Evolutionary conservation across 2,329 filamentous ascomycete genomes (phyloP).

Genomic region (Pseudogymnoascus sp.): DNA sequence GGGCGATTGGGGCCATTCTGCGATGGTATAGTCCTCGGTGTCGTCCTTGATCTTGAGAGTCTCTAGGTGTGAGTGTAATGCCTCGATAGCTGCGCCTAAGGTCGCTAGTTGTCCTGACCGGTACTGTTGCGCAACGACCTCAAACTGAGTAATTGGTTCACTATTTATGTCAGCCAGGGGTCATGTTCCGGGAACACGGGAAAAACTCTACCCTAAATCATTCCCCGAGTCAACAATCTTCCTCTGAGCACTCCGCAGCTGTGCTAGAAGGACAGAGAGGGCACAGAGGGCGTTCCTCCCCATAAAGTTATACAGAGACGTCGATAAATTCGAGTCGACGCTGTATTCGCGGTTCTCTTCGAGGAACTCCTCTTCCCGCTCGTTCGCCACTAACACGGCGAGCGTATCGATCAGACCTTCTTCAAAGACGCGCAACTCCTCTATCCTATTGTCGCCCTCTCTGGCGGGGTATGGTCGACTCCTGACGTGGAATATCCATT

Average conservation of each 20-base stretch:
- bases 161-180: neutral
- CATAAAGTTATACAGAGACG: neutral
- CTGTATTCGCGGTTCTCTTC: conserved; percentile 1
- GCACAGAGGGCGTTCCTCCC: neutral
- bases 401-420: conserved; percentile 5
- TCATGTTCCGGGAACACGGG: neutral
- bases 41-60: neutral
- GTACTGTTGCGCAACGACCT: neutral
- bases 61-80: neutral
- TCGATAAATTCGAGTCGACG: neutral
- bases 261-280: neutral
- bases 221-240: neutral
- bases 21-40: neutral
- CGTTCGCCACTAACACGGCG: conserved; percentile 2
- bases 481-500: conserved; percentile 4
- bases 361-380: conserved; percentile 8
- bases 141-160: neutral
- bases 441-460: neutral
- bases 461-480: neutral
- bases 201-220: neutral
- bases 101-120: neutral
- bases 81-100: neutral
- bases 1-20: neutral
- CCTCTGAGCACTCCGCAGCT: neutral
- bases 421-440: neutral